phyloP scores from a whole-genome alignment of 805 yeast species.

The Candida insectorum region DNA sequence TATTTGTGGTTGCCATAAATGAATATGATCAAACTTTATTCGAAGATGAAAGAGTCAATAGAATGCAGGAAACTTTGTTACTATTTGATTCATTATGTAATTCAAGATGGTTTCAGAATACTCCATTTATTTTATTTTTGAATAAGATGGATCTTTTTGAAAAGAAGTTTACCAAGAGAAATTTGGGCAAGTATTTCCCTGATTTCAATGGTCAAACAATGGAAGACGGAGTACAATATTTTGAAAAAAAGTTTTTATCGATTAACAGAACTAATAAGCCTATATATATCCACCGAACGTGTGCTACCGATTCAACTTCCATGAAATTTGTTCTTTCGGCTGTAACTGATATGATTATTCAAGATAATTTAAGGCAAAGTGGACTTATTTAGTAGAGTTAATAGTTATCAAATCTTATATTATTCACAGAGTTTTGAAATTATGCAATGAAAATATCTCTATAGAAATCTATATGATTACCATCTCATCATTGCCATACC shows the following conservation, averaged over 20 bases:
- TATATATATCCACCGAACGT: constrained; percentile 88
- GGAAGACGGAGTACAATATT: constrained; percentile 65
- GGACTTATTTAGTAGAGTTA: constrained; percentile 54
- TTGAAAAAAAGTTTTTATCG: constrained; percentile 63
- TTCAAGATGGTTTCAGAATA: constrained; percentile 77
- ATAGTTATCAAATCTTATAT: not conserved
- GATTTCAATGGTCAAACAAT: constrained; percentile 64
- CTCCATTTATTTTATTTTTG: constrained; percentile 85
- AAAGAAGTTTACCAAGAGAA: constrained; percentile 61
- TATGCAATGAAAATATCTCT: constrained; percentile 4
- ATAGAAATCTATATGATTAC: constrained; percentile 18
- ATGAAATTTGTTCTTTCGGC: constrained; percentile 91
- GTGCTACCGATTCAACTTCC: constrained; percentile 88
- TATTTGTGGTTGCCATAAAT: constrained; percentile 84
- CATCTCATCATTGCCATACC: constrained; percentile 87
- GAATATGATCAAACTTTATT: constrained; percentile 91
- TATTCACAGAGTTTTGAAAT: constrained; percentile 1
- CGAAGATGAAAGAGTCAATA: constrained; percentile 84
- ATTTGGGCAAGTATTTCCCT: constrained; percentile 73
- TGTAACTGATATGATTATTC: constrained; percentile 86
- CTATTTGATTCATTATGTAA: constrained; percentile 81
- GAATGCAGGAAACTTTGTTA: constrained; percentile 87
- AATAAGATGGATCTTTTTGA: constrained; percentile 85
- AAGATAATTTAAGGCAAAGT: constrained; percentile 73
- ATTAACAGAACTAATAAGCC: constrained; percentile 67